Conservation (phyloP, 257 asterid genomes). For the Prunella vulgaris region DNA sequence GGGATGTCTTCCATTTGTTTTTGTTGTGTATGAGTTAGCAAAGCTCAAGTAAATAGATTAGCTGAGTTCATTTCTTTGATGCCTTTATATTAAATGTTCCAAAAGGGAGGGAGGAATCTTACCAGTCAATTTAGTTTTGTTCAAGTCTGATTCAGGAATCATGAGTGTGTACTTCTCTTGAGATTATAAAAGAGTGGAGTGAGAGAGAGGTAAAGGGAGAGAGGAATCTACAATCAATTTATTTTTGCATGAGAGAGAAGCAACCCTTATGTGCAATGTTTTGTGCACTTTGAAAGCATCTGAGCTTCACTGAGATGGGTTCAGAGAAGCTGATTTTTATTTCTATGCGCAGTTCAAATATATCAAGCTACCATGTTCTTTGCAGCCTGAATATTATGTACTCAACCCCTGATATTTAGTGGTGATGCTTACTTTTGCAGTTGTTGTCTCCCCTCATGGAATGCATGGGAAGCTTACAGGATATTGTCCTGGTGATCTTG, state of each 20-base stretch:
- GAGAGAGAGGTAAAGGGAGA: too few relatives aligned
- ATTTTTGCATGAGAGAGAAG: too few relatives aligned
- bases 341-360: constrained; percentile 13
- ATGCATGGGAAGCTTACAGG: constrained; percentile 96
- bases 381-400: constrained; percentile 8
- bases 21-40: constrained; percentile 9
- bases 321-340: neutral
- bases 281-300: neutral
- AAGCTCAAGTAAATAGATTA: neutral
- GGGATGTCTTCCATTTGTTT: neutral
- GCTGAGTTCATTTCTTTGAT: neutral
- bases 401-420: constrained; percentile 15
- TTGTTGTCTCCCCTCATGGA: constrained; percentile 93
- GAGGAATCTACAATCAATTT: too few relatives aligned
- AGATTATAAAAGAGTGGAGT: too few relatives aligned
- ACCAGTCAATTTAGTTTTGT: too few relatives aligned
- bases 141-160: too few relatives aligned
- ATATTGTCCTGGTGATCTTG: constrained; percentile 89
- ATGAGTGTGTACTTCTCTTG: too few relatives aligned
- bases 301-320: constrained; percentile 1
- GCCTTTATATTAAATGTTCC: neutral
- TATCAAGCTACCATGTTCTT: constrained; percentile 14
- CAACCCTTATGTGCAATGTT: neutral
- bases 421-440: constrained; percentile 38
- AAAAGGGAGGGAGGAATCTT: too few relatives aligned